Base-by-base conservation (phyloP, 768 basidiomycete genomes). In the Pisolithus tinctorius region DNA sequence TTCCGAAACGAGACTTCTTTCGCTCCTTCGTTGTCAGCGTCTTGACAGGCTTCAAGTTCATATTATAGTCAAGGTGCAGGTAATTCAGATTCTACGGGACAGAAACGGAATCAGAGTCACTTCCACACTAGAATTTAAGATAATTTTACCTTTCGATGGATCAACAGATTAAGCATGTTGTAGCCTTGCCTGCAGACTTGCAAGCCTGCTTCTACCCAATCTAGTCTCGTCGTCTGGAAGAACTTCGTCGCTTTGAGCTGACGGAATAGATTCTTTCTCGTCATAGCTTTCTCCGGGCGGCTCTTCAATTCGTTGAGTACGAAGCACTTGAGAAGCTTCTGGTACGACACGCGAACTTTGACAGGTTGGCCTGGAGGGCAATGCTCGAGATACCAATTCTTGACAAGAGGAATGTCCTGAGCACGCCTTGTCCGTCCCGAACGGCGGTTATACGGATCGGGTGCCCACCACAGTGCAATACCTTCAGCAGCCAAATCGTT, bases 1-100 rank as follows among this genome's bases (percentile, higher is more conserved):
- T 99, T 77, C 96, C 96, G 70, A 99, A 99, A 58, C 96, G 90
- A 31, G 96, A 98, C 76, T 98, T 98, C 73, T 99, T 99, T 47
- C 96, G 88, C 71, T 99, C 96, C 70, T 99, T 99, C 16, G 96
- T 99, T 9, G 96, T 99, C 41, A 99, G 73, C 1, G 96, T 99
- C 77, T 91, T 91, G 55, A 91, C 89, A 13, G 94, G 94, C 74
- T 99, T 98, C 75, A 99, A 69, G 70, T 97, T 98, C 89, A 97
- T 87, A 74, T 96, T 96, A 71, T 97, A 98, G 64, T 98, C 95
- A 40, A 96, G 76, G 65, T 96, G 95, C 25, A 96, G 79, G 65
- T 96, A 94, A 66, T 92, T 93, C 71, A 90, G 65, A 63, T 93
- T 93, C 88, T 90, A 61, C 1, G 30, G 47, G 30, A 37, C 1